Evolutionary conservation across 1,139 yeast species (phyloP).

Genomic region (Lodderomyces elongisporus): DNA sequence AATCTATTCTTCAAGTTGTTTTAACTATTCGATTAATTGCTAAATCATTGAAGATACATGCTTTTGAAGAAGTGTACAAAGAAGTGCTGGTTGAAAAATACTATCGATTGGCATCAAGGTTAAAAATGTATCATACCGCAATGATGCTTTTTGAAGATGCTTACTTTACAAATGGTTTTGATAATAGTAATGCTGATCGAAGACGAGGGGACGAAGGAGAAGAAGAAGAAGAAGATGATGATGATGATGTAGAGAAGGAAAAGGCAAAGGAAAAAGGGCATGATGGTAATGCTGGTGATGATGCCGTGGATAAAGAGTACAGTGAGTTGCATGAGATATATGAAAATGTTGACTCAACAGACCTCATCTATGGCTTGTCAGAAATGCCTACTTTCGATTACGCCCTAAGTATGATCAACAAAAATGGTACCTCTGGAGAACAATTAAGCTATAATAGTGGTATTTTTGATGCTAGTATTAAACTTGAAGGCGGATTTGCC

Average conservation of each 20-base stretch:
- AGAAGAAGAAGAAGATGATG: slow-evolving; percentile 44
- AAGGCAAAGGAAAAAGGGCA: too few relatives aligned
- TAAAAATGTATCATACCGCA: slow-evolving; percentile 41
- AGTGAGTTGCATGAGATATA: slow-evolving; percentile 58
- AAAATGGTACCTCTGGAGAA: slow-evolving; percentile 28
- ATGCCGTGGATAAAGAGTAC: slow-evolving; percentile 41
- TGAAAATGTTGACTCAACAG: slow-evolving; percentile 58
- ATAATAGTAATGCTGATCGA: slow-evolving; percentile 2
- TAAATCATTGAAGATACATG: slow-evolving; percentile 20
- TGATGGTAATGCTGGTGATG: slow-evolving; percentile 13
- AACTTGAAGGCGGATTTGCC: slow-evolving; percentile 13
- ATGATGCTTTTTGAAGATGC: slow-evolving; percentile 54
- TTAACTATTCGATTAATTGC: slow-evolving; percentile 44
- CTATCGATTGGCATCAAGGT: slow-evolving; percentile 31
- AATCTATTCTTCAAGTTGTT: slow-evolving; percentile 33
- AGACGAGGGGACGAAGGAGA: slow-evolving; percentile 11
- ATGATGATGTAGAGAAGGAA: too few relatives aligned
- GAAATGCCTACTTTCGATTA: slow-evolving; percentile 25
- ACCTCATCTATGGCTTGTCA: slow-evolving; percentile 47
- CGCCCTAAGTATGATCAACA: not conserved
- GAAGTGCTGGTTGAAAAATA: slow-evolving; percentile 27
- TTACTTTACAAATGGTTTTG: slow-evolving; percentile 5
- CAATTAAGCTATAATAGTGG: slow-evolving; percentile 55
- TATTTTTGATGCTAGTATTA: slow-evolving; percentile 41
- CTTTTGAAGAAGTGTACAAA: slow-evolving; percentile 32